Evolutionary conservation across 768 basidiomycete species (phyloP).

Genomic region (Cantharellus anzutake): DNA sequence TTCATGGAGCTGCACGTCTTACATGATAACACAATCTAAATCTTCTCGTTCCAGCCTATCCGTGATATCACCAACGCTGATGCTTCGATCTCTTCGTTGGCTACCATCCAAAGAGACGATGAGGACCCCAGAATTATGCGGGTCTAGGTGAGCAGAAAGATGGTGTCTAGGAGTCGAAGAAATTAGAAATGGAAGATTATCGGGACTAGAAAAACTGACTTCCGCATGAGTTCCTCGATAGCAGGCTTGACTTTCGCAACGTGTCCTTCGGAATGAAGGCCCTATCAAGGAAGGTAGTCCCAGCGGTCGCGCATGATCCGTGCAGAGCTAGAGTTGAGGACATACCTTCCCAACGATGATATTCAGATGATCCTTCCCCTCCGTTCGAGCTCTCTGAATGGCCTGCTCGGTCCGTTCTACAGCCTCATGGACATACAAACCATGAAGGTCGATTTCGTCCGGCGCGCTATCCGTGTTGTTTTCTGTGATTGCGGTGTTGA

Average conservation of each 20-base stretch:
- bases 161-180: slow-evolving; percentile 32
- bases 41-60: slow-evolving; percentile 2
- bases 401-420: slow-evolving; percentile 52
- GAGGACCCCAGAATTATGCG: slow-evolving; percentile 66
- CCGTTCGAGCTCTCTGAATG: slow-evolving; percentile 42
- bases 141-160: slow-evolving; percentile 56
- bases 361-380: slow-evolving; percentile 44
- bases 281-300: slow-evolving; percentile 24
- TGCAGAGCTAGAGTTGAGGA: background rate
- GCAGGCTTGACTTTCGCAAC: slow-evolving; percentile 83
- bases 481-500: slow-evolving; percentile 22
- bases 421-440: slow-evolving; percentile 86
- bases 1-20: background rate
- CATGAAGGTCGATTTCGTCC: slow-evolving; percentile 78
- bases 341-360: slow-evolving; percentile 54
- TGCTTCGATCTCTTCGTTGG: slow-evolving; percentile 1
- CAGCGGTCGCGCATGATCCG: background rate
- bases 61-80: slow-evolving; percentile 6
- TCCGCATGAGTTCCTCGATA: slow-evolving; percentile 68
- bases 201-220: slow-evolving; percentile 25
- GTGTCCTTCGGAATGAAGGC: slow-evolving; percentile 60
- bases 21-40: slow-evolving; percentile 4
- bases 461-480: slow-evolving; percentile 63
- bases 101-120: slow-evolving; percentile 39
- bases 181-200: background rate